phyloP scores from a whole-genome alignment of 2,329 filamentous ascomycete genomes.

The Bipolaris cookei region DNA sequence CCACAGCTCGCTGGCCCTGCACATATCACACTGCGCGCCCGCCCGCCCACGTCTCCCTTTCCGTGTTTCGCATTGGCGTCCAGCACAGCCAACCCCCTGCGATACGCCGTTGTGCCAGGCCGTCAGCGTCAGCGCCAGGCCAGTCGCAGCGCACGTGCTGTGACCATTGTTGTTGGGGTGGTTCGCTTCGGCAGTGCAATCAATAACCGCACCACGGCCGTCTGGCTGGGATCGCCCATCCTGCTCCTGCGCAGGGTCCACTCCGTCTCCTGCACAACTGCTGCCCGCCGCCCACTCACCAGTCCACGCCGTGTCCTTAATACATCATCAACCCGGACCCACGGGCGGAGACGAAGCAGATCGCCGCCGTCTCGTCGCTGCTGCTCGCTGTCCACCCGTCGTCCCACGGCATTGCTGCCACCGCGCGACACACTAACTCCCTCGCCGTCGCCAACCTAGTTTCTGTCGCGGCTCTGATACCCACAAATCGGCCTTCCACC shows the following conservation, averaged over 20 bases:
- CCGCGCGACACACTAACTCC: slow-evolving; percentile 32
- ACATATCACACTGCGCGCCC: no score
- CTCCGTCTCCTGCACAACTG: slow-evolving; percentile 28
- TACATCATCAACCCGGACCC: slow-evolving; percentile 31
- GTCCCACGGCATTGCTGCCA: slow-evolving; percentile 24
- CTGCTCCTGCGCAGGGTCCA: slow-evolving; percentile 22
- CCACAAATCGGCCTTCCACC: not conserved
- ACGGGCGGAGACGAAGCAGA: slow-evolving; percentile 22
- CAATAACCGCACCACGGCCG: slow-evolving; percentile 8
- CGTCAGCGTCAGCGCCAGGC: not conserved
- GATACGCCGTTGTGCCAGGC: not conserved
- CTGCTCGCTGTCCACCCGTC: slow-evolving; percentile 9
- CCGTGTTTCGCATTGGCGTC: no score
- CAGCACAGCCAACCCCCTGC: not conserved
- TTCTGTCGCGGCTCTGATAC: not conserved
- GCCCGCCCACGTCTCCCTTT: no score
- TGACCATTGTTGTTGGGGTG: slow-evolving; percentile 8
- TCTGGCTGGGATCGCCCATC: slow-evolving; percentile 17
- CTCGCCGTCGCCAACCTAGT: slow-evolving; percentile 21
- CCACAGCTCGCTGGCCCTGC: no score
- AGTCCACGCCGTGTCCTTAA: slow-evolving; percentile 7
- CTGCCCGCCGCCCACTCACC: slow-evolving; percentile 8
- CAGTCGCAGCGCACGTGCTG: not conserved
- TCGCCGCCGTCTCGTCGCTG: slow-evolving; percentile 17
- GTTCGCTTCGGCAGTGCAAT: slow-evolving; percentile 12